Evolutionary conservation across 2,329 filamentous ascomycete genomes (phyloP).

Genomic region (Cytospora mali): DNA sequence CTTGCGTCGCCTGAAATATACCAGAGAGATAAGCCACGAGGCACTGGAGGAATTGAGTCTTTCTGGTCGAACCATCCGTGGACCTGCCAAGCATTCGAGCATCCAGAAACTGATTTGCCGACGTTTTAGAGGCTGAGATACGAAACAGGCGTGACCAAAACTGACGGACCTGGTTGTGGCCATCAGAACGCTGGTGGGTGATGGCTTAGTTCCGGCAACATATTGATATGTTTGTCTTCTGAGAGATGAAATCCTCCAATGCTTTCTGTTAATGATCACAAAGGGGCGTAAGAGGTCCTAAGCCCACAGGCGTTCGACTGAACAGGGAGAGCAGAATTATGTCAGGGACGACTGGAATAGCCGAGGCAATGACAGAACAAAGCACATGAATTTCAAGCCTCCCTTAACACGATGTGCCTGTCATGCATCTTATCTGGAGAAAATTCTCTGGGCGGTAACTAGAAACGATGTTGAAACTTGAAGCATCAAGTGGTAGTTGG

Average conservation of each 20-base stretch:
- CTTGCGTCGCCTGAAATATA: too few relatives aligned
- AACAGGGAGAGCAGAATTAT: neutral
- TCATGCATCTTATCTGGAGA: neutral
- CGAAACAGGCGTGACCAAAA: neutral
- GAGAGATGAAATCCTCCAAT: neutral
- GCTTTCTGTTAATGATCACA: too few relatives aligned
- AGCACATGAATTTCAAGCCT: neutral
- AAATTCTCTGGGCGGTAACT: too few relatives aligned
- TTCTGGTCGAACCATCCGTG: too few relatives aligned
- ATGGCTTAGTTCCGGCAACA: neutral
- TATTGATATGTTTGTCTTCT: neutral
- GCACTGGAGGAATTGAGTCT: too few relatives aligned
- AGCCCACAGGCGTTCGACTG: neutral
- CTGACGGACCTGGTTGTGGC: neutral
- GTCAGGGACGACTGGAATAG: neutral
- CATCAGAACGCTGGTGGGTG: neutral
- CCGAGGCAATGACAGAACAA: neutral
- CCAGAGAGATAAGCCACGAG: too few relatives aligned
- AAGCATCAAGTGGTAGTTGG: neutral
- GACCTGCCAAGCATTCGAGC: neutral
- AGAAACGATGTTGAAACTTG: neutral
- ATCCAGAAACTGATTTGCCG: neutral
- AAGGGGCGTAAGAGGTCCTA: neutral
- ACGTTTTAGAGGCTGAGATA: neutral
- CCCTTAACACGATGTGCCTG: neutral